These are phyloP conservation scores for Serendipita sp. DNA, from an alignment of 768 basidiomycete species.

Conservation along the genomic window DNA sequence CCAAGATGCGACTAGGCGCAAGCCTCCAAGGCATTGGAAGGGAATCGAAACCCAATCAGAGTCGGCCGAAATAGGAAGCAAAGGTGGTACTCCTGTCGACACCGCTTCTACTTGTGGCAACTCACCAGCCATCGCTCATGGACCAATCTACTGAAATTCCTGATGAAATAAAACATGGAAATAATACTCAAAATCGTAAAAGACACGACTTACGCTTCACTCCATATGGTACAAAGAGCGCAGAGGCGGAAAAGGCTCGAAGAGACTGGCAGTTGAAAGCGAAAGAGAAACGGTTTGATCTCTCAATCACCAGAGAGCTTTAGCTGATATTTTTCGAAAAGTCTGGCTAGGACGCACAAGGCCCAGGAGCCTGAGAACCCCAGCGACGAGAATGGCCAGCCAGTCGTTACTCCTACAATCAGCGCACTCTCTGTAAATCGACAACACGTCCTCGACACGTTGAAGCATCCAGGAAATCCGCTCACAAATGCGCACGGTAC, in stretches of 20 bases:
- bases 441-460: slow-evolving; percentile 40
- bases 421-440: slow-evolving; percentile 21
- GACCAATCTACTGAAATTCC: neutral
- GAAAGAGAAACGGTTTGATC: slow-evolving; percentile 4
- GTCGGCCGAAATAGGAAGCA: too few species aligned
- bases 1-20: neutral
- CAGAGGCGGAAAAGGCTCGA: neutral
- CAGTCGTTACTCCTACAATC: neutral
- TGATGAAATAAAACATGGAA: neutral
- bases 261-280: neutral
- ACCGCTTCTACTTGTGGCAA: slow-evolving; percentile 3
- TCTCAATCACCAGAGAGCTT: slow-evolving; percentile 10
- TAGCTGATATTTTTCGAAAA: slow-evolving; percentile 11
- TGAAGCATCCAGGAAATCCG: slow-evolving; percentile 51
- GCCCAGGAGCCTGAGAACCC: neutral
- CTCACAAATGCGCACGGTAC: slow-evolving; percentile 57
- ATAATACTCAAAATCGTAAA: neutral
- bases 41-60: too few species aligned
- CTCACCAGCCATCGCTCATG: neutral
- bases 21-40: slow-evolving; percentile 1
- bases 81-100: neutral
- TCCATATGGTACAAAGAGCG: neutral
- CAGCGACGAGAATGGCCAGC: neutral
- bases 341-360: slow-evolving; percentile 18
- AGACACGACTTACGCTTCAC: neutral